These are phyloP conservation scores for Lactarius vividus DNA, from an alignment of 768 basidiomycete species.

Conservation along the genomic window DNA sequence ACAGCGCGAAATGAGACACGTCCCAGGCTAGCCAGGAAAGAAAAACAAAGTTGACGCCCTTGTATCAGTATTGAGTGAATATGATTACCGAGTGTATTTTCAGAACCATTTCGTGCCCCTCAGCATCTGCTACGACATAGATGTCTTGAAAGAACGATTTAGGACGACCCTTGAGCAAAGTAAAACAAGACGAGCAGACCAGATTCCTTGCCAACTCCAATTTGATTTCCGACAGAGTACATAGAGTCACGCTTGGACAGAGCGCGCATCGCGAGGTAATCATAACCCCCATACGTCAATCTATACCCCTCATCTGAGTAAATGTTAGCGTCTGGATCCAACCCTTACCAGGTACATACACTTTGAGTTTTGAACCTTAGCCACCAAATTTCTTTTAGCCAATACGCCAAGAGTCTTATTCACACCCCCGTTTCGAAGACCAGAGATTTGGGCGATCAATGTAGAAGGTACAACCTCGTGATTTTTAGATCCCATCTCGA, in stretches of 20 bases:
- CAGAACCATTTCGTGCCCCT: constrained; percentile 83
- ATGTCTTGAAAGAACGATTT: constrained; percentile 56
- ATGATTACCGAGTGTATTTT: constrained; percentile 85
- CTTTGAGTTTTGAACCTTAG: constrained; percentile 87
- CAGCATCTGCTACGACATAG: constrained; percentile 82
- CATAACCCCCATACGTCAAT: constrained; percentile 97
- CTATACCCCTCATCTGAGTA: constrained; percentile 91
- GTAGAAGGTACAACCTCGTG: constrained; percentile 91
- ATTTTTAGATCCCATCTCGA: constrained; percentile 97
- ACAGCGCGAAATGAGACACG: constrained; percentile 97
- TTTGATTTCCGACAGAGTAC: constrained; percentile 92
- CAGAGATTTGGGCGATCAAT: constrained; percentile 89
- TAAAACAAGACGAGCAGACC: constrained; percentile 46
- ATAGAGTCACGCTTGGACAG: constrained; percentile 87
- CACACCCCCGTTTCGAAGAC: constrained; percentile 87
- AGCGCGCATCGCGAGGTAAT: constrained; percentile 91
- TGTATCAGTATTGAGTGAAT: background rate
- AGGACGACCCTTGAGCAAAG: constrained; percentile 1
- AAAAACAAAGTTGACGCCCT: background rate
- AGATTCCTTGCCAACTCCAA: constrained; percentile 97
- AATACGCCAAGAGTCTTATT: constrained; percentile 89
- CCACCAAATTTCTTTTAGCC: constrained; percentile 88
- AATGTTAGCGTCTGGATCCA: background rate
- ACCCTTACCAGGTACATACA: constrained; percentile 50
- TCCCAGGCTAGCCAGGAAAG: constrained; percentile 60